Evolutionary conservation across 352 stramenopile species (phyloP), one percentile per base, ranked within the genome.

Genomic region (Saprolegnia parasitica): DNA sequence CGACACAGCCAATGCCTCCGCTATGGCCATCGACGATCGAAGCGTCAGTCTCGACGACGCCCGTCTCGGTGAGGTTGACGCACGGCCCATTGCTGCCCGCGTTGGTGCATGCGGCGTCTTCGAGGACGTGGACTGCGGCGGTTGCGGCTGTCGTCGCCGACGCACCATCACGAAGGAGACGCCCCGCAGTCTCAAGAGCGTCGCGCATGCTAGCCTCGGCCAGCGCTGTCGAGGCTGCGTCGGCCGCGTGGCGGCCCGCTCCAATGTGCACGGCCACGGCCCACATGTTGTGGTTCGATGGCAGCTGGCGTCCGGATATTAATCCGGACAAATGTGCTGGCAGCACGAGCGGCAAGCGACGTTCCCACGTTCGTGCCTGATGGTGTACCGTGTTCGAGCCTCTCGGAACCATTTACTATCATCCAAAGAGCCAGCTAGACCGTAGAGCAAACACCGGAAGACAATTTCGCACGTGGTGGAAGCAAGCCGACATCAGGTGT

Each of bases 221-320:
- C 54, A 88, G 81, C 29, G 75, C 58, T 4, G 16, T 24, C 4
- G 62, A 23, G 5, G 24, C 40, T 16, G 40, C 73, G 0, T 55
- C 52, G 16, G 61, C 62, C 50, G 73, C 66, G 50, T 89, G 84
- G 11, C 73, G 68, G 0, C 84, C 84, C 13, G 81, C 81, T 55
- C 84, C 84, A 47, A 78, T 74, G 68, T 91, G 84, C 20, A 91
- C 77, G 0, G 81, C 84, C 49, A 90, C 55, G 23, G 84, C n/a
- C 81, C 81, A 90, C n/a, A 60, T 60, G 42, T 49, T 74, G 73
- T 65, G 68, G 72, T 23, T 54, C 21, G 46, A 6, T 23, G 21
- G n/a, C 42, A n/a, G 18, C 11, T 49, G 42, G 42, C 42, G 18
- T 49, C 42, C 42, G 42, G 42, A 49, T 11, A 49, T 8, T 2